phyloP scores from a whole-genome alignment of 108 stramenopile genomes.

The Cyclotella kingstonii region DNA sequence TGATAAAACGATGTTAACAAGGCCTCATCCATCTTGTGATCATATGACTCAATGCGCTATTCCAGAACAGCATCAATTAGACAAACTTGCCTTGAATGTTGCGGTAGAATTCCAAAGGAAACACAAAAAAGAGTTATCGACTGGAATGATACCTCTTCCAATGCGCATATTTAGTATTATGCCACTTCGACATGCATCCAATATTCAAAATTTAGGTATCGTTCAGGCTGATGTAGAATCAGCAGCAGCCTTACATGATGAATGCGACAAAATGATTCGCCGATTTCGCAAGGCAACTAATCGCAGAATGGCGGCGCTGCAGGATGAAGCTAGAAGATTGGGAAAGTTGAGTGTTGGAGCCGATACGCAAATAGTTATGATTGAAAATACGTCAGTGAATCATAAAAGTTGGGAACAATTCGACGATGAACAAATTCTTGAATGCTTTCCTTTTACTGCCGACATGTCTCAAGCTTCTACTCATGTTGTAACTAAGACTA shows the following conservation, averaged over 20 bases:
- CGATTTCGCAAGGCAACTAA: conserved; percentile 87
- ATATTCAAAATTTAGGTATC: conserved; percentile 52
- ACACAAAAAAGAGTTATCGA: conserved; percentile 55
- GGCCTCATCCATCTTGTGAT: background rate
- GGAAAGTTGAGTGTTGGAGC: conserved; percentile 13
- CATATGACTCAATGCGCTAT: conserved; percentile 5
- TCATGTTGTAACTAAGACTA: conserved; percentile 66
- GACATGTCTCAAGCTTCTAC: conserved; percentile 57
- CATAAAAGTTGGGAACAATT: too few species aligned
- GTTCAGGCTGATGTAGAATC: conserved; percentile 57
- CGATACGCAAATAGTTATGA: conserved; percentile 14
- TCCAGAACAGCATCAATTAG: conserved; percentile 51
- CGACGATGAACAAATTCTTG: conserved; percentile 73
- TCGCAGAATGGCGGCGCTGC: conserved; percentile 71
- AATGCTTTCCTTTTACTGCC: conserved; percentile 69
- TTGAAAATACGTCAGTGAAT: too few species aligned
- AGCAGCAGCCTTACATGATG: conserved; percentile 45
- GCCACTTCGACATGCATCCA: conserved; percentile 80
- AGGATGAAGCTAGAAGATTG: conserved; percentile 70
- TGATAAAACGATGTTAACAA: conserved; percentile 17
- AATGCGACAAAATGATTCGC: conserved; percentile 70
- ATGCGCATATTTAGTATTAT: conserved; percentile 80
- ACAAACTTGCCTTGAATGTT: conserved; percentile 53
- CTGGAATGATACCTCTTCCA: conserved; percentile 79
- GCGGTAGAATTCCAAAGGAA: conserved; percentile 47